phyloP scores from a whole-genome alignment of 148 eudicot genomes.

The Silene conica region DNA sequence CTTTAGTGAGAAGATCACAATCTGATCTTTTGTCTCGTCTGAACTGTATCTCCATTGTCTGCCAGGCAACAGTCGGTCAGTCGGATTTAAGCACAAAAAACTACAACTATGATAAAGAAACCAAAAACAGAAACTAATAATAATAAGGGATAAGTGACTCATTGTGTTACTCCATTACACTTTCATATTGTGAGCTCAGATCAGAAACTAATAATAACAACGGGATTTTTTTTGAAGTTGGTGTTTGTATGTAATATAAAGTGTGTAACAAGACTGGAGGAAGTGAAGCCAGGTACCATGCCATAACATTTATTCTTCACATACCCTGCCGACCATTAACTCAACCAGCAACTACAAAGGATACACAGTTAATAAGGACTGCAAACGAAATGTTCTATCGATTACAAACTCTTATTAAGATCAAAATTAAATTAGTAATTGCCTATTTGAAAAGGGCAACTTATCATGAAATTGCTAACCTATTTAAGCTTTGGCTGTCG shows the following conservation, averaged over 20 bases:
- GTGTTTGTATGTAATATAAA: background rate
- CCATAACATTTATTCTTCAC: background rate
- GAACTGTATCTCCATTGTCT: conserved; percentile 43
- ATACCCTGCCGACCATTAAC: background rate
- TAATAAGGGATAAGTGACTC: too few relatives aligned
- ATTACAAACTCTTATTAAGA: background rate
- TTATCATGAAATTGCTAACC: conserved; percentile 38
- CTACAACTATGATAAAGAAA: background rate
- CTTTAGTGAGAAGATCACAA: conserved; percentile 44
- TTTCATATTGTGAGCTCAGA: background rate
- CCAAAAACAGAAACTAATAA: background rate
- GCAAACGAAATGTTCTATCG: background rate
- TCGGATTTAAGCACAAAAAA: too few relatives aligned
- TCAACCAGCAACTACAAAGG: background rate
- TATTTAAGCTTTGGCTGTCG: conserved; percentile 85
- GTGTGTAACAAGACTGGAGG: background rate
- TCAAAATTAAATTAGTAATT: background rate
- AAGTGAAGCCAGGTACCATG: background rate
- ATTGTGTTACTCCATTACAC: too few relatives aligned
- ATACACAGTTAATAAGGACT: background rate
- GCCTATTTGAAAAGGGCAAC: background rate
- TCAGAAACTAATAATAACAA: too few relatives aligned
- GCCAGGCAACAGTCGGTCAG: too few relatives aligned
- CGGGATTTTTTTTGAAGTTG: background rate
- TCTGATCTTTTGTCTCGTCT: conserved; percentile 55